Evolutionary conservation across 2,329 filamentous ascomycete genomes (phyloP).

Genomic region (Sporothrix protearum): DNA sequence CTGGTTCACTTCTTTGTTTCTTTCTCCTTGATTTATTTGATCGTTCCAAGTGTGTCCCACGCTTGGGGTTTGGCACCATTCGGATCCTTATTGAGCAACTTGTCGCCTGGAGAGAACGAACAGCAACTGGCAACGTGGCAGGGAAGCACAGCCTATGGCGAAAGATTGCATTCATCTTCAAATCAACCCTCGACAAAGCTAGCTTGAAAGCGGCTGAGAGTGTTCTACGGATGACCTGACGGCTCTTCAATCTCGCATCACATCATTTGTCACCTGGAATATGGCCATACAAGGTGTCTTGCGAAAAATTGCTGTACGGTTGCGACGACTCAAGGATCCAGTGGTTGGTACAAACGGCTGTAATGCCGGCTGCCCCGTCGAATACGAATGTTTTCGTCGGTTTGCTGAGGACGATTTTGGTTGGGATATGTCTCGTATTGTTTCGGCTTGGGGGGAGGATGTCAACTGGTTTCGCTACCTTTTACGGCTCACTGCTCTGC

Average conservation of each 20-base stretch:
- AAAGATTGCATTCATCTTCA: neutral
- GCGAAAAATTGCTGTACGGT: neutral
- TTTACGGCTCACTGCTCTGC: constrained; percentile 38
- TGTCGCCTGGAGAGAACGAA: neutral
- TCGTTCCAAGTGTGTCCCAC: neutral
- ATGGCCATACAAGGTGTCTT: neutral
- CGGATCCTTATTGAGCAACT: constrained; percentile 21
- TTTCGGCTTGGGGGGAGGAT: neutral
- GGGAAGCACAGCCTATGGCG: constrained; percentile 9
- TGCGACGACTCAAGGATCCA: constrained; percentile 21
- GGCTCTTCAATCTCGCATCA: neutral
- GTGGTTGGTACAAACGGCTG: neutral
- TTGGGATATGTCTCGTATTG: neutral
- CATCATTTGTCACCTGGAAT: constrained; percentile 2
- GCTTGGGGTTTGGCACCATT: neutral
- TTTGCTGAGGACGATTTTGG: neutral
- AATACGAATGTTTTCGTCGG: neutral
- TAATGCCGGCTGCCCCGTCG: neutral
- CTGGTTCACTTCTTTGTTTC: neutral
- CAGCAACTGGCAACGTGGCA: constrained; percentile 7
- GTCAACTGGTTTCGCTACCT: neutral
- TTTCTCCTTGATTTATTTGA: neutral
- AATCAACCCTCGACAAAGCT: neutral
- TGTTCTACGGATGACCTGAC: neutral
- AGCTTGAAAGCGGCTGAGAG: constrained; percentile 25